phyloP scores from a whole-genome alignment of 768 basidiomycete species.

The Collybiopsis luxurians region DNA sequence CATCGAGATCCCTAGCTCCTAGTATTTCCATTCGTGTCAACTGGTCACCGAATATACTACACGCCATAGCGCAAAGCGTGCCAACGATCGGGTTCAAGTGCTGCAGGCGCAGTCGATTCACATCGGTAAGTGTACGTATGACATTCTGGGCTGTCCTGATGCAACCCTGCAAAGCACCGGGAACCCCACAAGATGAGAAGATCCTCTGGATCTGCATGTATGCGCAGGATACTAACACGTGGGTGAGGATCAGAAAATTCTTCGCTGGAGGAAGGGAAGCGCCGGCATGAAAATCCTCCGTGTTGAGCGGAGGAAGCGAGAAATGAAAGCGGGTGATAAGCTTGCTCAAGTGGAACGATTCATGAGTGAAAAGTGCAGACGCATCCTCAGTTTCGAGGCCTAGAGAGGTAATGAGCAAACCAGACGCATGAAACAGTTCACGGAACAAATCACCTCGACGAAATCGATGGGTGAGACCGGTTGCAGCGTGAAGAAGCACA shows the following conservation, averaged over 20 bases:
- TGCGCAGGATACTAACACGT: constrained; percentile 14
- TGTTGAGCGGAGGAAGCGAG: constrained; percentile 8
- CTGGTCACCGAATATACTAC: background rate
- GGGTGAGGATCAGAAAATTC: constrained; percentile 10
- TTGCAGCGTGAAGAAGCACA: constrained; percentile 16
- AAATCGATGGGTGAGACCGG: constrained; percentile 11
- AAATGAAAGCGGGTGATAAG: constrained; percentile 13
- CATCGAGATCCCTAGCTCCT: background rate
- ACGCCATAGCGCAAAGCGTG: constrained; percentile 10
- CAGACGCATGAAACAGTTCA: background rate
- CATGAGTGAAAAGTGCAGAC: constrained; percentile 8
- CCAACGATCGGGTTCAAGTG: constrained; percentile 15
- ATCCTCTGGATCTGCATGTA: constrained; percentile 17
- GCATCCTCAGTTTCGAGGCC: constrained; percentile 13
- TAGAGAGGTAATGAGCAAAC: background rate
- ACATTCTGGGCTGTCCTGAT: constrained; percentile 15
- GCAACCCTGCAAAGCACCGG: constrained; percentile 5
- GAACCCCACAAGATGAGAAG: constrained; percentile 3
- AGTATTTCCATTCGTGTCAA: background rate
- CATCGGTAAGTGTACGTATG: constrained; percentile 11
- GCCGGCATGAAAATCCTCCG: constrained; percentile 6
- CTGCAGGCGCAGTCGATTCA: constrained; percentile 8
- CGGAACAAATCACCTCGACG: constrained; percentile 7
- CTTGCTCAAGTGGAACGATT: constrained; percentile 9
- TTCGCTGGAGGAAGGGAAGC: constrained; percentile 1